Conservation (phyloP, 495 filamentous ascomycete species). For the Usnea hakonensis region DNA sequence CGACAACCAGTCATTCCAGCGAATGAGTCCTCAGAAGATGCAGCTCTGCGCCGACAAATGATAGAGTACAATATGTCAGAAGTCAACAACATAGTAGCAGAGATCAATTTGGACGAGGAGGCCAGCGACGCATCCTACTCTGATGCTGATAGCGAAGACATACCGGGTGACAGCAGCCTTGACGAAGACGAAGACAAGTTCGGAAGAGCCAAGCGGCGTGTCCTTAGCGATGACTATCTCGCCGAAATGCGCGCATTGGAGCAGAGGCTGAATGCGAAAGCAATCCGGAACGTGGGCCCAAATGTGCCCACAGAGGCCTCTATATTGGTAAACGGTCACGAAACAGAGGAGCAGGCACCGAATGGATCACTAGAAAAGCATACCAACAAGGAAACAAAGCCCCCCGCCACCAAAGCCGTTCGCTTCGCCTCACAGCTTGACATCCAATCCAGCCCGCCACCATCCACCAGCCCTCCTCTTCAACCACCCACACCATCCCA, state of each 20-base stretch:
- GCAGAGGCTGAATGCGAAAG: slow-evolving; percentile 47
- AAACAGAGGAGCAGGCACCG: not conserved
- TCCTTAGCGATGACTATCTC: slow-evolving; percentile 64
- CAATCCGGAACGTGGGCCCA: slow-evolving; percentile 40
- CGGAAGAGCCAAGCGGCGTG: slow-evolving; percentile 55
- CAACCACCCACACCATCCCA: slow-evolving; percentile 12
- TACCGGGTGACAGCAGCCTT: slow-evolving; percentile 50
- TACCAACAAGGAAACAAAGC: slow-evolving; percentile 24
- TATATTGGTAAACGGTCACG: not conserved
- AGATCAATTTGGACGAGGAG: slow-evolving; percentile 75
- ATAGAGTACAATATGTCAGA: slow-evolving; percentile 79
- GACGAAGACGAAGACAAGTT: slow-evolving; percentile 57
- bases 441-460: slow-evolving; percentile 35
- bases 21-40: slow-evolving; percentile 72
- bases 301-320: slow-evolving; percentile 21
- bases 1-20: slow-evolving; percentile 50
- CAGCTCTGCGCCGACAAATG: slow-evolving; percentile 80
- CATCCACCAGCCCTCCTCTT: not conserved
- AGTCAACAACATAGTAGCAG: slow-evolving; percentile 85
- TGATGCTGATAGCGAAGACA: slow-evolving; percentile 44
- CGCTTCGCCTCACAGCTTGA: slow-evolving; percentile 69
- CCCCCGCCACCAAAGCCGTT: slow-evolving; percentile 52
- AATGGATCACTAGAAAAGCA: slow-evolving; percentile 18
- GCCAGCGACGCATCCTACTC: slow-evolving; percentile 38
- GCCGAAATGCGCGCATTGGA: slow-evolving; percentile 79